phyloP scores from a whole-genome alignment of 768 basidiomycete species.

The Tulasnella sp. region DNA sequence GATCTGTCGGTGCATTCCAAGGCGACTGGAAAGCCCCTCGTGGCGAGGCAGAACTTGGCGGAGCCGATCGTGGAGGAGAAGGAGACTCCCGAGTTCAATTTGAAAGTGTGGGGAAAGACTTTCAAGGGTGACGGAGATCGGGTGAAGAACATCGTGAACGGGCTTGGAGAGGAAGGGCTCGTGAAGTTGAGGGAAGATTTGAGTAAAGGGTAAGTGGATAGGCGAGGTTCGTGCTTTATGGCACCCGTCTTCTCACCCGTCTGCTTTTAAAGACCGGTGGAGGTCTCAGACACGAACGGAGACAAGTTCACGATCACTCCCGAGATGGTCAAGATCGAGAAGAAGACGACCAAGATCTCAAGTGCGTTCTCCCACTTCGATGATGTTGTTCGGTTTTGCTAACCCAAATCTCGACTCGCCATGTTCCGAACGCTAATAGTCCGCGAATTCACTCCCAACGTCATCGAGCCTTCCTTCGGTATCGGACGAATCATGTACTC shows the following conservation, averaged over 20 bases:
- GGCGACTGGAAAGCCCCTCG: constrained; percentile 80
- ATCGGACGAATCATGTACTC: constrained; percentile 94
- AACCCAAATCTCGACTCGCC: background rate
- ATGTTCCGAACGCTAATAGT: constrained; percentile 54
- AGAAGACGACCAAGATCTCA: constrained; percentile 85
- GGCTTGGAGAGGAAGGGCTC: constrained; percentile 68
- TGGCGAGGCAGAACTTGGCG: constrained; percentile 84
- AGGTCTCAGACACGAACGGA: constrained; percentile 55
- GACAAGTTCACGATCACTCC: constrained; percentile 71
- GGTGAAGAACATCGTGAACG: constrained; percentile 65
- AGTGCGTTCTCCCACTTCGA: constrained; percentile 47
- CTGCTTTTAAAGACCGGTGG: constrained; percentile 52
- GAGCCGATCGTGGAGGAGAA: constrained; percentile 83
- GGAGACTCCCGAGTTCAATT: constrained; percentile 79
- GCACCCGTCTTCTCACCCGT: too few relatives aligned
- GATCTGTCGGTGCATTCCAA: constrained; percentile 88
- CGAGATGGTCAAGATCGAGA: constrained; percentile 74
- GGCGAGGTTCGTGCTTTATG: too few relatives aligned
- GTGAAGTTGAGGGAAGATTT: constrained; percentile 70
- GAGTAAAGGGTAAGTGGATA: constrained; percentile 64
- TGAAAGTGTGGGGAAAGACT: constrained; percentile 85
- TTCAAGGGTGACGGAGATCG: constrained; percentile 80
- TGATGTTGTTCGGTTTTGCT: too few relatives aligned
- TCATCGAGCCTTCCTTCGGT: constrained; percentile 98
- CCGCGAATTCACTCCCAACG: constrained; percentile 95